Evolutionary conservation across 1,139 yeast species (phyloP), one percentile per base, ranked within the genome.

Genomic region (Hansenula lynferdii): DNA sequence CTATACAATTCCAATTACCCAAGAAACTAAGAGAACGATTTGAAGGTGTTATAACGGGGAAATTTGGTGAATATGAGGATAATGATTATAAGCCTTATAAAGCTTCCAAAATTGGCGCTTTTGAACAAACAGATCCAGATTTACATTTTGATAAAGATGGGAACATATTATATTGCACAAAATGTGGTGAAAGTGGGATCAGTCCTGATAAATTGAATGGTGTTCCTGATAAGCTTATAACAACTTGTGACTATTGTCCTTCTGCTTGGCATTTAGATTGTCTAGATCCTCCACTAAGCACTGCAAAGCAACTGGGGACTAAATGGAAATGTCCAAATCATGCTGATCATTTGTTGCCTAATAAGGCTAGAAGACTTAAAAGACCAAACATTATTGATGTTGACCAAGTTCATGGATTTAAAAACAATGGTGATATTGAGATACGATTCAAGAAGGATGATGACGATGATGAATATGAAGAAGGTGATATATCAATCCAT

Each of bases 261-360:
- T 67, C 84, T n/a, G 75, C 81, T 12, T 92, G 96, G 95, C 98
- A 92, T 60, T 63, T 90, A 34, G 97, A 92, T 61, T 92, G 98
- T 60, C 61, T 92, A 11, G 70, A 72, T 33, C 85, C 86, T 9
- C 96, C 96, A 2, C 62, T 86, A 52, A 72, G 85, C 18, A 70
- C 82, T 8, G 76, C 83, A n/a, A 86, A 87, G 53, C 77, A 85
- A 19, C 62, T 87, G 30, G 94, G 95, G 1, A 71, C 75, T 31
- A 85, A 85, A 56, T 92, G 98, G 98, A 80, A 79, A 61, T 92
- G 98, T 57, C 98, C 97, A 0, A 80, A 85, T 51, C 98, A 92
- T 61, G 75, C 79, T n/a, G 86, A 78, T 34, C 70, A 72, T 35
- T 63, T 81, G 8, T 53, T 77, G 8, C 35, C 45, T 34, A 28